A percentile compares a stretch with the other conserved stretches of the same genome.
phyloP scores from a whole-genome alignment of 1,284 basidiomycete genomes.

The Mycosarcoma mackinlayi region DNA sequence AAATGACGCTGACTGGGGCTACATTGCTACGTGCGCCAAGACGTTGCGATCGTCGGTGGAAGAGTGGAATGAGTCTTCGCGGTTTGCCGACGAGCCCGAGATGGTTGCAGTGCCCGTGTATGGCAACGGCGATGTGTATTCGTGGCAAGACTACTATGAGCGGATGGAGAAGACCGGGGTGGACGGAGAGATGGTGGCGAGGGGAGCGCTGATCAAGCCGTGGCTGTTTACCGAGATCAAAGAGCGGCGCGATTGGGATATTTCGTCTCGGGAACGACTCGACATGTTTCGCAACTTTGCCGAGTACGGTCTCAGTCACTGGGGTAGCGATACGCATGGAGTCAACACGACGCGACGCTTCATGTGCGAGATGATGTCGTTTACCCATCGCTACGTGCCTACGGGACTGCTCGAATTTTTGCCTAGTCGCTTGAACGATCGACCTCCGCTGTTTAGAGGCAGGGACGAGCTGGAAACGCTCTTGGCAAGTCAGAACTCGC shows the following conservation, averaged over 20 bases:
- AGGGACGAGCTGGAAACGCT: conserved; percentile 85
- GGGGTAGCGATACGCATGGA: conserved; percentile 72
- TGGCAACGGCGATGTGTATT: conserved; percentile 94
- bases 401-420: conserved; percentile 89
- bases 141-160: conserved; percentile 83
- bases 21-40: conserved; percentile 81
- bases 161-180: conserved; percentile 82
- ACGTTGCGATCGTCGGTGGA: conserved; percentile 76
- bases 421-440: conserved; percentile 86
- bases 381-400: conserved; percentile 93
- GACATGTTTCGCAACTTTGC: conserved; percentile 78
- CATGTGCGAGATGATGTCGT: conserved; percentile 92
- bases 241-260: conserved; percentile 85
- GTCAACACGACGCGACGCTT: conserved; percentile 93
- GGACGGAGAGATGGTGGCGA: conserved; percentile 93
- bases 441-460: conserved; percentile 85
- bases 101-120: conserved; percentile 88
- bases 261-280: conserved; percentile 87
- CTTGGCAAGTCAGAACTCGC: conserved; percentile 80
- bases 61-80: conserved; percentile 58
- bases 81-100: conserved; percentile 54
- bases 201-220: conserved; percentile 91
- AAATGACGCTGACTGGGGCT: conserved; percentile 66
- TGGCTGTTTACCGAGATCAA: conserved; percentile 89
- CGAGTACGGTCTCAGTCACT: conserved; percentile 62